Base-by-base conservation (phyloP, 495 filamentous ascomycete genomes). In the Mytilinidion resinicola region DNA sequence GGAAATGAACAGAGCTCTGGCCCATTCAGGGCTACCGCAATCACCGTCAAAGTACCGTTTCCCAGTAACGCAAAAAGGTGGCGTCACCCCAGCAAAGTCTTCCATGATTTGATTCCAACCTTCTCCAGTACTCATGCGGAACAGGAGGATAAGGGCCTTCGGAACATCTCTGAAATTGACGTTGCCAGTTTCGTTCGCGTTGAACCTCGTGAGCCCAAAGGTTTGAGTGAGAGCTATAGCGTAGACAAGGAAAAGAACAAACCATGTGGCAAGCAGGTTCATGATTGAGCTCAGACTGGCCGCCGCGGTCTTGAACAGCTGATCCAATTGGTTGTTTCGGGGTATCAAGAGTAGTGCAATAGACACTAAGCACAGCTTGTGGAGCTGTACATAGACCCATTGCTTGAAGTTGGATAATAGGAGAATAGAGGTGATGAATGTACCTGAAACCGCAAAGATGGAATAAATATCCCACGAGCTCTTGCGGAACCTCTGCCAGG, bases 261-360 rank as follows among this genome's bases (percentile, higher is more conserved):
- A 87, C 93, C 93, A 99, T 0, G 95, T 97, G 1, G 92, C 93
- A 17, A 99, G 77, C 21, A 99, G 78, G 68, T 96, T 99, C 54
- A 86, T 82, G 67, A 99, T 97, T 12, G 87, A 85, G 1, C 87
- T 85, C 36, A 99, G 74, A 83, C 86, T 91, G 42, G 93, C 93
- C n/a, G 93, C 95, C 2, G 95, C 95, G 14, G 93, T 99, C 74
- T 99, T 99, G 82, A 97, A 99, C 6, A 99, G 84, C 70, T 99
- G 93, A 67, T 99, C 93, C 10, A 99, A 84, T 48, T 96, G 91
- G 62, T 99, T 93, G 71, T 97, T 99, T 6, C 93, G 82, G 9
- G 93, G 93, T 56, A 99, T 99, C 46, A 99, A 83, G 57, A 99
- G 77, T 19, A 97, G 80, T 1, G 93, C 85, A 57, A 97, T 85